These are phyloP conservation scores for Exophiala viscosa DNA, from an alignment of 2,329 filamentous ascomycete species.

Conservation along the genomic window DNA sequence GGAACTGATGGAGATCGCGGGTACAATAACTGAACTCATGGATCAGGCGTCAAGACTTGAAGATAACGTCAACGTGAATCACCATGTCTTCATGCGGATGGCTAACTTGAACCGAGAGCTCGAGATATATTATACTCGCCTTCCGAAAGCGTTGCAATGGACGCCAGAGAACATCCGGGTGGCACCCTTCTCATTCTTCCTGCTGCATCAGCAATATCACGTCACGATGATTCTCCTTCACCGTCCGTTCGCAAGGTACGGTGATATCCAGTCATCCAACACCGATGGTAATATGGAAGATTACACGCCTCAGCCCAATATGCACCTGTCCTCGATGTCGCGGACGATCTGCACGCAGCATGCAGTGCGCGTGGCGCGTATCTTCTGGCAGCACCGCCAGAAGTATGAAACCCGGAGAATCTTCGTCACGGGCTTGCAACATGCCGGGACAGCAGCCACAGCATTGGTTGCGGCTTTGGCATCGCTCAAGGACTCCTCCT, in stretches of 20 bases:
- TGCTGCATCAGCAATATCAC: slow-evolving; percentile 15
- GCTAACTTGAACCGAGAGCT: slow-evolving; percentile 11
- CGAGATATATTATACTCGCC: slow-evolving; percentile 11
- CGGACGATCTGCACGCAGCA: slow-evolving; percentile 8
- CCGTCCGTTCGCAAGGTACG: slow-evolving; percentile 11
- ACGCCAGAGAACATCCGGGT: slow-evolving; percentile 6
- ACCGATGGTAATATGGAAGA: slow-evolving; percentile 6
- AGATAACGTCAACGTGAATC: slow-evolving; percentile 1
- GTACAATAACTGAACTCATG: slow-evolving; percentile 16
- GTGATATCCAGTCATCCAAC: not conserved
- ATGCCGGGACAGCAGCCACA: slow-evolving; percentile 49
- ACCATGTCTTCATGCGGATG: slow-evolving; percentile 11
- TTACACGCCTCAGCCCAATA: not conserved
- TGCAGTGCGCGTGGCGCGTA: slow-evolving; percentile 10
- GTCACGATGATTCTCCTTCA: slow-evolving; percentile 11
- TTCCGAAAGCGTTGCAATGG: slow-evolving; percentile 12
- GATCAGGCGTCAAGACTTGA: slow-evolving; percentile 7
- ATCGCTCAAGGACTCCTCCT: slow-evolving; percentile 37
- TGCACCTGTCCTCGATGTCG: slow-evolving; percentile 8
- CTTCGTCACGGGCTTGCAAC: slow-evolving; percentile 13
- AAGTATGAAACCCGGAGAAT: slow-evolving; percentile 7
- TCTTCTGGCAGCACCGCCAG: slow-evolving; percentile 12
- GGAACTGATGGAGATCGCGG: slow-evolving; percentile 16
- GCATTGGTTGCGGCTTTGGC: slow-evolving; percentile 49
- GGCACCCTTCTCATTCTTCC: slow-evolving; percentile 10